Evolutionary conservation across 1,284 basidiomycete genomes (phyloP).

Genomic region (Vanrija pseudolonga): DNA sequence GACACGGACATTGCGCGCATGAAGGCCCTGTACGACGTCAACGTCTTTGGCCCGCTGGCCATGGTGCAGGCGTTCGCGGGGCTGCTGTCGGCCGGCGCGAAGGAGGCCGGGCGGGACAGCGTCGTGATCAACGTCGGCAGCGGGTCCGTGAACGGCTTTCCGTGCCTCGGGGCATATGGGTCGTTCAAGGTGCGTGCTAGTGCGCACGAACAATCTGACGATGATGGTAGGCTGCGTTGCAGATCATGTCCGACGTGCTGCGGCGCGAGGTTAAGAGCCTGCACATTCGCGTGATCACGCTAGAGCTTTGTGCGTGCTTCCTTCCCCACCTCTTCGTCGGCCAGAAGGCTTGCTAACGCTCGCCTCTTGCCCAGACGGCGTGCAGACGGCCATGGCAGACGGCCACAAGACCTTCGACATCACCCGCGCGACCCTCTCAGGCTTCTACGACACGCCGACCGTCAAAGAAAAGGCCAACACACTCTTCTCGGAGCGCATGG

Average conservation of each 20-base stretch:
- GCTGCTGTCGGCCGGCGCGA: constrained; percentile 1
- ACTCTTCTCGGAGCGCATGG: not conserved
- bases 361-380: not conserved
- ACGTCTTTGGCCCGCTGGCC: constrained; percentile 19
- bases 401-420: not conserved
- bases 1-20: constrained; percentile 3
- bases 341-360: no score
- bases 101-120: not conserved
- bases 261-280: constrained; percentile 13
- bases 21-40: constrained; percentile 19
- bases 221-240: constrained; percentile 15
- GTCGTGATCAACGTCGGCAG: constrained; percentile 26
- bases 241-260: constrained; percentile 10
- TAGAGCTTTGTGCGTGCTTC: constrained; percentile 10
- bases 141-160: constrained; percentile 3
- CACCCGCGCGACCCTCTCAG: not conserved
- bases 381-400: constrained; percentile 1
- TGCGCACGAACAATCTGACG: no score
- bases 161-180: constrained; percentile 17
- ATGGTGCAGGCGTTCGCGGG: constrained; percentile 18
- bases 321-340: no score
- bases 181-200: not conserved
- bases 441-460: not conserved
- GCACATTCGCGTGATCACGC: not conserved
- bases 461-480: not conserved